phyloP scores from a whole-genome alignment of 2,329 filamentous ascomycete species.

The Beauveria medogensis region DNA sequence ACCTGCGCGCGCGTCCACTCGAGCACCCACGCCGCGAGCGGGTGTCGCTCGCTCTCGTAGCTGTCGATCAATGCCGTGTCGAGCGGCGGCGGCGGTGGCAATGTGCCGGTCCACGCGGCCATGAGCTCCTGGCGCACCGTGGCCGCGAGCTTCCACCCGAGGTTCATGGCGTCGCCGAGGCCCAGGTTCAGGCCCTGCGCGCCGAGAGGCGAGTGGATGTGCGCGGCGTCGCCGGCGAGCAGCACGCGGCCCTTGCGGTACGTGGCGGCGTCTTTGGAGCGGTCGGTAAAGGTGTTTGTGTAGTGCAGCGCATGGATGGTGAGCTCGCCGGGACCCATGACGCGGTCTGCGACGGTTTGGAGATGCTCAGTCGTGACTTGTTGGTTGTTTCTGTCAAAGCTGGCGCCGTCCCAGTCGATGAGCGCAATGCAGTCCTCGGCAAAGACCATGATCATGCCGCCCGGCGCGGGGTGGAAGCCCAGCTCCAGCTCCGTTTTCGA shows the following conservation, averaged over 20 bases:
- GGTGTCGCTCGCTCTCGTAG: conserved; percentile 39
- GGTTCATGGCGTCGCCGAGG: conserved; percentile 40
- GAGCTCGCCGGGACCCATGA: conserved; percentile 17
- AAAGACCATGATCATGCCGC: conserved; percentile 20
- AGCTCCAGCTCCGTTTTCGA: conserved; percentile 19
- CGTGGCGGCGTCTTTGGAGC: conserved; percentile 19
- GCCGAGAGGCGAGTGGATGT: conserved; percentile 39
- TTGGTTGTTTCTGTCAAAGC: conserved; percentile 14
- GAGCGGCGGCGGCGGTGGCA: background rate
- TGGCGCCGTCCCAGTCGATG: conserved; percentile 18
- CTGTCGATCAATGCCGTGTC: conserved; percentile 30
- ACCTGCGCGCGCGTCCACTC: conserved; percentile 32
- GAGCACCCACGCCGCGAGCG: conserved; percentile 30
- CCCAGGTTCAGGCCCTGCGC: conserved; percentile 46
- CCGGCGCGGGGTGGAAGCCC: conserved; percentile 18
- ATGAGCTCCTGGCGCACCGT: conserved; percentile 20
- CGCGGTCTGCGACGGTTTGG: conserved; percentile 16
- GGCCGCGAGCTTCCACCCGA: conserved; percentile 40
- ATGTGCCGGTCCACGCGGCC: background rate
- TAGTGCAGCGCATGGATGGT: conserved; percentile 19
- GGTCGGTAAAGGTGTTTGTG: conserved; percentile 20
- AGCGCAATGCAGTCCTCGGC: conserved; percentile 16
- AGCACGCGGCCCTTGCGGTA: conserved; percentile 36
- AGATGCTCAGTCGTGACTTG: conserved; percentile 16
- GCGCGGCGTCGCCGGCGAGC: conserved; percentile 42